A percentile compares a stretch with the other conserved stretches of the same genome.
These are phyloP conservation scores for Stipa capillata DNA, from an alignment of 176 grass and related monocot species.

Conservation along the genomic window DNA sequence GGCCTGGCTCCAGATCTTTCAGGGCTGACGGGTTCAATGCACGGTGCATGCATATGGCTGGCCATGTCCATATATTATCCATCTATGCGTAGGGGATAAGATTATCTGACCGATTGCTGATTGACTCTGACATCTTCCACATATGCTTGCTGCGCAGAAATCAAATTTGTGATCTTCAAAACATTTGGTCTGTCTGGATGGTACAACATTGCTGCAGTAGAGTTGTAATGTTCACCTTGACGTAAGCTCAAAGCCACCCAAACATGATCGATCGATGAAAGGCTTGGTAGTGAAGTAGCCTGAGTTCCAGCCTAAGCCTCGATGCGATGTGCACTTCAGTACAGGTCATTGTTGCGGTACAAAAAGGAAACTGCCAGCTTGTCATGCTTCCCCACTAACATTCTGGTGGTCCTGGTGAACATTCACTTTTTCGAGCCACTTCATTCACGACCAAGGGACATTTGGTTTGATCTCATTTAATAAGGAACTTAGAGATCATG, in stretches of 20 bases:
- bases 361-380: conserved; percentile 18
- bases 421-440: conserved; percentile 16
- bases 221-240: background rate
- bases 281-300: background rate
- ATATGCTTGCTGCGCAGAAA: background rate
- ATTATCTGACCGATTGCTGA: background rate
- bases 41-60: background rate
- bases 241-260: conserved; percentile 9
- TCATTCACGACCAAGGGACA: conserved; percentile 23
- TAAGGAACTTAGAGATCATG: conserved; percentile 11
- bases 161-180: background rate
- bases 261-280: background rate
- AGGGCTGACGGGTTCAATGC: background rate
- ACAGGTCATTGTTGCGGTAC: conserved; percentile 22
- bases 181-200: background rate
- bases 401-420: conserved; percentile 25
- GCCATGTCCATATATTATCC: background rate
- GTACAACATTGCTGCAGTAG: background rate
- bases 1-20: conserved; percentile 19
- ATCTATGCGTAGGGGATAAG: background rate
- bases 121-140: background rate
- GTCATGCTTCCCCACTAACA: conserved; percentile 1
- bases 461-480: conserved; percentile 16
- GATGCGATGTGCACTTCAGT: background rate
- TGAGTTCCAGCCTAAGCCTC: conserved; percentile 5